Percentiles rank a stretch among this genome's conserved stretches.
Evolutionary conservation across 2,329 filamentous ascomycete species (phyloP).

Genomic region (Aspergillus sp.): DNA sequence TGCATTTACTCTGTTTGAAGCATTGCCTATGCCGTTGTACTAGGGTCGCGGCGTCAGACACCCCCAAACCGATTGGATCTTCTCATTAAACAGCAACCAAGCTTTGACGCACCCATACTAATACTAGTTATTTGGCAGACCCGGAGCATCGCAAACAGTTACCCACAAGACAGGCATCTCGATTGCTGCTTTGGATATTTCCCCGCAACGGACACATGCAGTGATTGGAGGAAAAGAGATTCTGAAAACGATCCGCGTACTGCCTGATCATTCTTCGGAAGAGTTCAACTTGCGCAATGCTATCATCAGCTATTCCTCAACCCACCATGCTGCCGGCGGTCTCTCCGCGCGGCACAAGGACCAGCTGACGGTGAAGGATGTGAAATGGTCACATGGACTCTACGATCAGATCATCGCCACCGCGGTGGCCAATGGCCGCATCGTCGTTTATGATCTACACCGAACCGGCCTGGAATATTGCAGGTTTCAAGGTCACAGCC

Average conservation of each 20-base stretch:
- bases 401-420: conserved; percentile 63
- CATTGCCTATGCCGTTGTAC: not conserved
- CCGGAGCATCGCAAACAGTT: conserved; percentile 54
- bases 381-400: conserved; percentile 66
- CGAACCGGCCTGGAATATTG: conserved; percentile 61
- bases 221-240: conserved; percentile 66
- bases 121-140: conserved; percentile 30
- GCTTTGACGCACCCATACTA: conserved; percentile 16
- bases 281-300: conserved; percentile 64
- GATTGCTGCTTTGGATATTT: conserved; percentile 64
- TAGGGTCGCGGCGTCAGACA: not conserved
- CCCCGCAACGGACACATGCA: conserved; percentile 62
- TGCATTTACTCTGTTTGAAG: conserved; percentile 1
- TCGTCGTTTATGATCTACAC: conserved; percentile 65
- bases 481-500: conserved; percentile 63
- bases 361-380: conserved; percentile 63
- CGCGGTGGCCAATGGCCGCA: conserved; percentile 64
- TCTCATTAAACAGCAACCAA: not conserved
- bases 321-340: conserved; percentile 47
- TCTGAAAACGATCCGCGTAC: conserved; percentile 63
- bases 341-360: conserved; percentile 55
- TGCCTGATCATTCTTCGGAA: conserved; percentile 58
- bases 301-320: conserved; percentile 58
- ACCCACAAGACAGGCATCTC: conserved; percentile 65
- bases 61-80: conserved; percentile 1